Evolutionary conservation across 2,329 filamentous ascomycete genomes (phyloP).

Genomic region (Fusarium piperis): DNA sequence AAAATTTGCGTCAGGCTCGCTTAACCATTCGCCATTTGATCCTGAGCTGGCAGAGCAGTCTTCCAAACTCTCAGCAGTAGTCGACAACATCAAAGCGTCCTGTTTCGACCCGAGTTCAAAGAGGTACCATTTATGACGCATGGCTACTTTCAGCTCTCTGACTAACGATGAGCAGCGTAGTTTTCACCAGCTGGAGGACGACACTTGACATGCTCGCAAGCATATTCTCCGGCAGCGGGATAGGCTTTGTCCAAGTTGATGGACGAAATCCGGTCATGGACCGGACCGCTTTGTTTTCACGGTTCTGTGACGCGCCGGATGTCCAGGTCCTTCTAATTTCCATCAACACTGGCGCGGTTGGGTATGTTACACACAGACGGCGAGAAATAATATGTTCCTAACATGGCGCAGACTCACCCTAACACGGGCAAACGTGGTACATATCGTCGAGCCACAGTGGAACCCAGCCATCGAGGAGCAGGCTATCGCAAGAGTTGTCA

Average conservation of each 20-base stretch:
- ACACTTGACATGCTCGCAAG: background rate
- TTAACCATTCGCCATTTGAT: rapidly evolving
- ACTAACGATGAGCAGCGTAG: background rate
- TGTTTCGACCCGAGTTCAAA: rapidly evolving
- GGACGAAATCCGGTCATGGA: background rate
- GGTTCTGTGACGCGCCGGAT: background rate
- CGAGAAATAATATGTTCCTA: background rate
- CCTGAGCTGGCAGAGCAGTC: background rate
- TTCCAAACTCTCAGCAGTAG: background rate
- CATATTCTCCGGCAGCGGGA: rapidly evolving
- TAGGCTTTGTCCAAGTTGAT: background rate
- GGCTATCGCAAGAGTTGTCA: constrained; percentile 5
- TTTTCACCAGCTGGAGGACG: background rate
- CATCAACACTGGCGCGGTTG: constrained; percentile 15
- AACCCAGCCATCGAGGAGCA: constrained; percentile 22
- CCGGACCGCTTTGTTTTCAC: background rate
- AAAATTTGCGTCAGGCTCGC: rapidly evolving
- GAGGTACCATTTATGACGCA: background rate
- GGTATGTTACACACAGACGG: background rate
- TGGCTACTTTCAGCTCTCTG: rapidly evolving
- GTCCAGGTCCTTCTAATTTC: constrained; percentile 10
- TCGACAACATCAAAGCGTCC: background rate
- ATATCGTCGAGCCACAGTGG: constrained; percentile 26
- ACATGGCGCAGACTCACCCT: constrained; percentile 1
- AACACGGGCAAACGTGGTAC: constrained; percentile 2